Percentiles rank a stretch among this genome's conserved stretches.
Evolutionary conservation across 148 eudicot species (phyloP).

Genomic region (Spergularia marina): DNA sequence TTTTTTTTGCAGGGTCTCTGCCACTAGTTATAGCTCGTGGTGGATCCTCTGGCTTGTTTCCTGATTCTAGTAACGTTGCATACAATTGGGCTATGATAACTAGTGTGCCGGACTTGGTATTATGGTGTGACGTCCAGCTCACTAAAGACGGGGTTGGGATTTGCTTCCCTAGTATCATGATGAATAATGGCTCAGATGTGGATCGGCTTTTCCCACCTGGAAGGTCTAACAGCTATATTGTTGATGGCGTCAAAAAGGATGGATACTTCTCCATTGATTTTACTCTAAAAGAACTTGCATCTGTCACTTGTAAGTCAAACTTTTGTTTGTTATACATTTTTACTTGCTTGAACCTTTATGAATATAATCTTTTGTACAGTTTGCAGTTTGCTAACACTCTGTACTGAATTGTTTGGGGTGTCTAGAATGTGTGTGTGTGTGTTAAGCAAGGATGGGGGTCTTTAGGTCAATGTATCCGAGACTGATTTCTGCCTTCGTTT

Average conservation of each 20-base stretch:
- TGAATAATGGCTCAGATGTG: conserved; percentile 52
- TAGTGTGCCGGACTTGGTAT: conserved; percentile 33
- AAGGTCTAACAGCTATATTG: conserved; percentile 39
- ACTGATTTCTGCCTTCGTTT: conserved; percentile 20
- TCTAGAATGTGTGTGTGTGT: too few relatives aligned
- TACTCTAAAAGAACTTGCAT: conserved; percentile 45
- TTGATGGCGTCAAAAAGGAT: conserved; percentile 47
- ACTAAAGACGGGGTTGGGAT: conserved; percentile 37
- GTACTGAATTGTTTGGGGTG: too few relatives aligned
- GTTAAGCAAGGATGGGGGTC: too few relatives aligned
- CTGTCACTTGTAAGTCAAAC: conserved; percentile 54
- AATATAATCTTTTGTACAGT: too few relatives aligned
- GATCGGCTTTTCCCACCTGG: background rate
- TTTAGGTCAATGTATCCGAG: background rate
- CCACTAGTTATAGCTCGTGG: conserved; percentile 73
- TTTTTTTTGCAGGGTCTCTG: conserved; percentile 46
- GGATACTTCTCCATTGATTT: conserved; percentile 79
- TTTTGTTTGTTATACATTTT: background rate
- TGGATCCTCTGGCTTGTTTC: conserved; percentile 76
- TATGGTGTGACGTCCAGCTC: conserved; percentile 94
- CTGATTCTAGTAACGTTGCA: conserved; percentile 57
- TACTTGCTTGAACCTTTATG: background rate
- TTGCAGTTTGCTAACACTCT: too few relatives aligned
- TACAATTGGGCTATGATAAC: conserved; percentile 41
- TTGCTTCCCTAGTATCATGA: conserved; percentile 64